Percentiles rank a stretch among this genome's conserved stretches.
These are phyloP conservation scores for Aspergillus sojae DNA, from an alignment of 2,329 filamentous ascomycete genomes.

Conservation along the genomic window DNA sequence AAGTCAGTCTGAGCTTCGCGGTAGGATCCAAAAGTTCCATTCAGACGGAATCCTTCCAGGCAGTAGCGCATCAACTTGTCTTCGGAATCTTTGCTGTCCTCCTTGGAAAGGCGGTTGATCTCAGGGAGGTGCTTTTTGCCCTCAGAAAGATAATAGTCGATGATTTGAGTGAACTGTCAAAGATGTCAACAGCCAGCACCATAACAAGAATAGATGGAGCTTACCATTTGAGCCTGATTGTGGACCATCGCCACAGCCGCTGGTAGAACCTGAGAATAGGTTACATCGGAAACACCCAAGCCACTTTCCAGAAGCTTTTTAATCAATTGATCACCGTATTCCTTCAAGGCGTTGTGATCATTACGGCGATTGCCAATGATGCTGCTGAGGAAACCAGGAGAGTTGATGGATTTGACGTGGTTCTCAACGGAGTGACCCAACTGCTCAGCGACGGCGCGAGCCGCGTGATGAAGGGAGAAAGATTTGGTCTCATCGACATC, in stretches of 20 bases:
- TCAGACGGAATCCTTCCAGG: slow-evolving; percentile 71
- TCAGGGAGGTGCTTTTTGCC: slow-evolving; percentile 60
- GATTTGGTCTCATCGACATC: slow-evolving; percentile 68
- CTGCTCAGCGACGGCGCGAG: slow-evolving; percentile 59
- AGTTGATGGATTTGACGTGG: slow-evolving; percentile 64
- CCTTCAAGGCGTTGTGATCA: slow-evolving; percentile 59
- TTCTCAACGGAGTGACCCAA: slow-evolving; percentile 65
- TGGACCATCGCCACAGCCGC: slow-evolving; percentile 68
- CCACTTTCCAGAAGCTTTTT: slow-evolving; percentile 67
- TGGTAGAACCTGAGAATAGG: slow-evolving; percentile 71
- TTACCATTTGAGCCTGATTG: slow-evolving; percentile 68
- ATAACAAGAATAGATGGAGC: slow-evolving; percentile 32
- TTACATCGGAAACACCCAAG: slow-evolving; percentile 65
- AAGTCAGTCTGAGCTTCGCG: slow-evolving; percentile 55
- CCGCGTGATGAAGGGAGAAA: slow-evolving; percentile 64
- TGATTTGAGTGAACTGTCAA: slow-evolving; percentile 66
- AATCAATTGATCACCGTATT: slow-evolving; percentile 68
- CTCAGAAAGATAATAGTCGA: slow-evolving; percentile 71
- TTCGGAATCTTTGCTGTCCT: slow-evolving; percentile 61
- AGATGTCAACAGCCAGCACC: slow-evolving; percentile 1
- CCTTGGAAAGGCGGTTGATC: slow-evolving; percentile 62
- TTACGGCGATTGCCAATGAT: slow-evolving; percentile 51
- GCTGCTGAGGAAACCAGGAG: slow-evolving; percentile 59
- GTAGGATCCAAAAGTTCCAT: slow-evolving; percentile 64
- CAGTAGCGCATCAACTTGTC: slow-evolving; percentile 68